Percentiles rank a stretch among this genome's conserved stretches.
These are phyloP conservation scores for Diaporthe sp. DNA, from an alignment of 2,329 filamentous ascomycete genomes.

Conservation along the genomic window DNA sequence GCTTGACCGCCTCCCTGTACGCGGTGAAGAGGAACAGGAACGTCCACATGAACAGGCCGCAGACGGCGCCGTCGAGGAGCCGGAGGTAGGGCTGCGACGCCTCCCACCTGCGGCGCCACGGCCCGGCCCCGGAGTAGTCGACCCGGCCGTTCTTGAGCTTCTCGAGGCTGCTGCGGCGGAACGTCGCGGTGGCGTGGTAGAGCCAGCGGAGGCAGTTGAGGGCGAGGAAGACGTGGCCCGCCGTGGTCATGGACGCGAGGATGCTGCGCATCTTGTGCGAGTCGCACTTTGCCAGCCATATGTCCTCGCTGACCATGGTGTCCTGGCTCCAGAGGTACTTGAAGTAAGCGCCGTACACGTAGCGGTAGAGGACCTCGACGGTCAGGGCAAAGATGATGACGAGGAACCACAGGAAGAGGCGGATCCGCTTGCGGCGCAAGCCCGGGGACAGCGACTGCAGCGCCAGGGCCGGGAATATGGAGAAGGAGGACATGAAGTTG, in stretches of 20 bases:
- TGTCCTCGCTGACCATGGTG: slow-evolving; percentile 1
- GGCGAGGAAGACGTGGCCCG: slow-evolving; percentile 39
- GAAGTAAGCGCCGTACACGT: slow-evolving; percentile 29
- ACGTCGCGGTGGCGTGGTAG: slow-evolving; percentile 36
- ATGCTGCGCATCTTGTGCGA: slow-evolving; percentile 30
- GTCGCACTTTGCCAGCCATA: slow-evolving; percentile 39
- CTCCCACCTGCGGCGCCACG: slow-evolving; percentile 34
- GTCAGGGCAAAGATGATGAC: slow-evolving; percentile 42
- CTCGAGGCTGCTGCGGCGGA: neutral
- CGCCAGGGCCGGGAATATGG: slow-evolving; percentile 37
- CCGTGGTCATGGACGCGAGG: slow-evolving; percentile 26
- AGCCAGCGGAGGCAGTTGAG: slow-evolving; percentile 42
- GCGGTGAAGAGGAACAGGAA: slow-evolving; percentile 47
- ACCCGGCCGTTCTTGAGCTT: neutral
- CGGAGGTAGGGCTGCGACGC: slow-evolving; percentile 35
- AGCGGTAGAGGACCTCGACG: slow-evolving; percentile 43
- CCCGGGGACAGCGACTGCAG: slow-evolving; percentile 41
- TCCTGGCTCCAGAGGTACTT: neutral
- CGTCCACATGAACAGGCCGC: slow-evolving; percentile 48
- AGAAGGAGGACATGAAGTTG: slow-evolving; percentile 37
- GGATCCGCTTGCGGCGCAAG: slow-evolving; percentile 42
- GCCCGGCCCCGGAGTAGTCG: neutral
- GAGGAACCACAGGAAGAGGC: slow-evolving; percentile 44
- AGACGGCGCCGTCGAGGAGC: slow-evolving; percentile 41
- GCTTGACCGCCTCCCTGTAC: slow-evolving; percentile 45